phyloP scores from a whole-genome alignment of 306 rosid genomes.

The Cucurbita argyrosperma region DNA sequence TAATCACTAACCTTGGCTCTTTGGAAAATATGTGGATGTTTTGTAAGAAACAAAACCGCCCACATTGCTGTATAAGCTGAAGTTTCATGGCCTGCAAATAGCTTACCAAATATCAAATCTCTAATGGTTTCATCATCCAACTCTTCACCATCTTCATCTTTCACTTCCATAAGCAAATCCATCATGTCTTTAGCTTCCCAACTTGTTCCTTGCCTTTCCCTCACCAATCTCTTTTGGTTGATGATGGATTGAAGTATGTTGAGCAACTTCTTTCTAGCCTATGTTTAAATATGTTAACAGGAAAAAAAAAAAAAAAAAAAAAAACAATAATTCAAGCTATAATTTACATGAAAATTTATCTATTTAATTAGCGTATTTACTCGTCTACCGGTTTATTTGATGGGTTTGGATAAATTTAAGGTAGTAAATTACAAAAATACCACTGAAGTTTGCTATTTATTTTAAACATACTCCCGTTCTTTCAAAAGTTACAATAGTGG shows the following conservation, averaged over 20 bases:
- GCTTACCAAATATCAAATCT: conserved; percentile 8
- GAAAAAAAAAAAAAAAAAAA: too few species aligned
- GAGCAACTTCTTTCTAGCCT: conserved; percentile 2
- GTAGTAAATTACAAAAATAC: too few species aligned
- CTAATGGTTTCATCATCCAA: conserved; percentile 12
- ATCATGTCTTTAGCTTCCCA: conserved; percentile 7
- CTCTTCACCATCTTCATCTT: conserved; percentile 13
- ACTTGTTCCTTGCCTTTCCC: background rate
- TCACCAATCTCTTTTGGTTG: background rate
- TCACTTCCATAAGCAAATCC: conserved; percentile 8
- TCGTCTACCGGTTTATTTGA: too few species aligned
- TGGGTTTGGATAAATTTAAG: too few species aligned
- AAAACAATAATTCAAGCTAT: too few species aligned
- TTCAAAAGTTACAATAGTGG: too few species aligned
- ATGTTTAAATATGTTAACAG: background rate
- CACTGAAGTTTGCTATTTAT: too few species aligned
- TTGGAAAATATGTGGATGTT: background rate
- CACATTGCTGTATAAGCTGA: background rate
- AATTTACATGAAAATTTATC: too few species aligned
- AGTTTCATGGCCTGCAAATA: conserved; percentile 19
- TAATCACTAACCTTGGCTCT: conserved; percentile 3
- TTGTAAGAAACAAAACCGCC: conserved; percentile 3
- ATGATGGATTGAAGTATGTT: background rate
- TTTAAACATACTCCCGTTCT: too few species aligned
- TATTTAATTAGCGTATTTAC: too few species aligned